Evolutionary conservation across 1,284 basidiomycete species (phyloP).

Genomic region (Trichosporon asahii): DNA sequence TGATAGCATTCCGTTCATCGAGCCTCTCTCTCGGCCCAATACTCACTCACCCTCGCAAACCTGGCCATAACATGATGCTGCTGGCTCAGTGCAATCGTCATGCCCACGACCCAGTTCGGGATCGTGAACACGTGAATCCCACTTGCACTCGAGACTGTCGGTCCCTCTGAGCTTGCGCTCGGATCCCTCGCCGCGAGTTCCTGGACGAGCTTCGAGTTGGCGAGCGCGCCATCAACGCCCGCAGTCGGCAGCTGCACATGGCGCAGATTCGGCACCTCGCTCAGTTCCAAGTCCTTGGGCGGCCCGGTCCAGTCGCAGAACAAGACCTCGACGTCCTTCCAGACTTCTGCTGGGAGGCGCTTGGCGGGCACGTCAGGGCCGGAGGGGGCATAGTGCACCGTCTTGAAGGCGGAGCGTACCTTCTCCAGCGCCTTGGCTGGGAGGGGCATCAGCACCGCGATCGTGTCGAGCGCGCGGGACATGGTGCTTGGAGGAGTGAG

Average conservation of each 20-base stretch:
- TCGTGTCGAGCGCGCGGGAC: conserved; percentile 12
- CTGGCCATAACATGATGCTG: conserved; percentile 39
- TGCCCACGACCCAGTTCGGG: conserved; percentile 43
- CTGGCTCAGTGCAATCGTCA: conserved; percentile 38
- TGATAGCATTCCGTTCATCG: no score
- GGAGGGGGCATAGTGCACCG: conserved; percentile 36
- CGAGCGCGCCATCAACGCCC: conserved; percentile 35
- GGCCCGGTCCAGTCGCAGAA: conserved; percentile 17
- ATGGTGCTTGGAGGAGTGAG: background rate
- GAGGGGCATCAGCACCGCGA: conserved; percentile 24
- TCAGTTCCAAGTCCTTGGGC: conserved; percentile 18
- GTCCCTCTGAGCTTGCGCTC: conserved; percentile 5
- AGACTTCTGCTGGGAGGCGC: background rate
- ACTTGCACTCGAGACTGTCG: conserved; percentile 40
- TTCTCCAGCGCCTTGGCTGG: conserved; percentile 27
- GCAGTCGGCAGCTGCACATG: conserved; percentile 42
- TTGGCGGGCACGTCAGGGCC: background rate
- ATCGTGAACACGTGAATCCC: conserved; percentile 48
- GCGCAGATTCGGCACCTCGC: conserved; percentile 31
- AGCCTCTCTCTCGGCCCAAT: no score
- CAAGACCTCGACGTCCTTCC: conserved; percentile 16
- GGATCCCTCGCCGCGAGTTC: conserved; percentile 9
- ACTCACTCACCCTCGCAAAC: conserved; percentile 31
- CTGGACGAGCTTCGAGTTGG: conserved; percentile 18
- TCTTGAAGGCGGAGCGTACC: conserved; percentile 34